Base-by-base conservation (phyloP, 225 moss, liverwort and hornwort genomes). In the Pleurozium schreberi region DNA sequence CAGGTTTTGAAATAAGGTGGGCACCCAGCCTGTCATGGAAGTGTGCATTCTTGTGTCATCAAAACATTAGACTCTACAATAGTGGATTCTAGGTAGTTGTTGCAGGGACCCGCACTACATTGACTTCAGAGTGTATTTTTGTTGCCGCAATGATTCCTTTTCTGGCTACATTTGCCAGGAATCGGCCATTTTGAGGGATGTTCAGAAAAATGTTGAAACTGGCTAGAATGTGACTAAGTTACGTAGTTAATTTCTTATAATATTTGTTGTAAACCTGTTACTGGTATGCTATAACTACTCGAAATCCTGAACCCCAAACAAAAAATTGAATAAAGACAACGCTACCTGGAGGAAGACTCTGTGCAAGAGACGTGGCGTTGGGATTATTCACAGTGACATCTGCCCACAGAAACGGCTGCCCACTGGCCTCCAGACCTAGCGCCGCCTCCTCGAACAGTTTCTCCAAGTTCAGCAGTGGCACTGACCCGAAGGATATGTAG, bases 331-430 rank as follows among this genome's bases (percentile, higher is more conserved):
- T 19, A 27, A 12, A 10, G 27, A 53, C 38, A n/a, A 13, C 16
- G 27, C 28, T 68, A 84, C 92, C 92, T 88, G 83, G 84, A 78
- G 92, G 94, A 17, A 91, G 33, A 71, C 64, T 49, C 77, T 55
- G 45, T 26, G 18, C 20, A 10, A 89, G 84, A 38, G 85, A 3
- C 27, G 79, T 74, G 62, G 62, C 45, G 19, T 67, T 34, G 1
- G 83, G 74, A 14, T 7, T 1, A 5, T 5, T 0, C 5, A 6
- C 2, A 30, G 9, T 22, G 27, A 52, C 36, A 9, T 81, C 88
- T 68, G 45, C 70, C 92, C 90, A 94, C 61, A 94, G 23, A 81
- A 90, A 94, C 1, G 88, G 78, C 76, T 92, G 90, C 38, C 78
- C 85, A 58, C 89, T 85, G 49, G 87, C 90, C 87, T 91, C 92